These are phyloP conservation scores for Aspergillus pseudonomiae DNA, from an alignment of 2,329 filamentous ascomycete genomes.

Conservation along the genomic window DNA sequence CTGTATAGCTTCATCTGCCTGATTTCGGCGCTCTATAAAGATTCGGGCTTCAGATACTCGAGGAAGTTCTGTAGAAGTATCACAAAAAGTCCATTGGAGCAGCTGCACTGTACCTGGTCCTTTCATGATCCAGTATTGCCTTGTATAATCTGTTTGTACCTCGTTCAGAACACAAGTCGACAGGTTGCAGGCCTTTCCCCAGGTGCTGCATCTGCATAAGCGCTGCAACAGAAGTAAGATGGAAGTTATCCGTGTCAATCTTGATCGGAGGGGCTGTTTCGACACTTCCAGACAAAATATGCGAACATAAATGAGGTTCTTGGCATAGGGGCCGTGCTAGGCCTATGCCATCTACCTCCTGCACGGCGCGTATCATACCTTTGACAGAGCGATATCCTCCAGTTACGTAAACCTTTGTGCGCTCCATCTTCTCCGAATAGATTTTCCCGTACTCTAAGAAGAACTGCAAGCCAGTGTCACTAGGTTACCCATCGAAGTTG, in stretches of 20 bases:
- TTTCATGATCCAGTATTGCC: neutral
- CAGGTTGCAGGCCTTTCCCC: neutral
- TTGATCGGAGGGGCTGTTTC: neutral
- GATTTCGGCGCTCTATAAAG: too few relatives aligned
- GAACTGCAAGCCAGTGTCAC: neutral
- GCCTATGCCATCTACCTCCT: neutral
- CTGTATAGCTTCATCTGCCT: too few relatives aligned
- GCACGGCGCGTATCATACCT: neutral
- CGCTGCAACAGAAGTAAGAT: neutral
- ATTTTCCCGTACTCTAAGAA: neutral
- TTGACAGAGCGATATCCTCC: neutral
- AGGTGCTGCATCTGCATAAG: neutral
- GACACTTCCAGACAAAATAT: neutral
- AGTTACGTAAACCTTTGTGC: neutral
- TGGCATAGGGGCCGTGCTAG: neutral
- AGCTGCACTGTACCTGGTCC: neutral
- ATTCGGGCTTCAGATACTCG: too few relatives aligned
- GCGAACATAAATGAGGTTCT: neutral
- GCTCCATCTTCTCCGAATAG: neutral
- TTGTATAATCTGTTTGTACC: neutral
- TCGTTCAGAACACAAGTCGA: neutral
- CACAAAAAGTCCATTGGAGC: neutral
- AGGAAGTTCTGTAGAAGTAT: too few relatives aligned
- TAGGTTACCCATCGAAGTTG: neutral
- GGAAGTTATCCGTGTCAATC: neutral